phyloP scores from a whole-genome alignment of 257 asterid species.

The Penstemon davidsonii region DNA sequence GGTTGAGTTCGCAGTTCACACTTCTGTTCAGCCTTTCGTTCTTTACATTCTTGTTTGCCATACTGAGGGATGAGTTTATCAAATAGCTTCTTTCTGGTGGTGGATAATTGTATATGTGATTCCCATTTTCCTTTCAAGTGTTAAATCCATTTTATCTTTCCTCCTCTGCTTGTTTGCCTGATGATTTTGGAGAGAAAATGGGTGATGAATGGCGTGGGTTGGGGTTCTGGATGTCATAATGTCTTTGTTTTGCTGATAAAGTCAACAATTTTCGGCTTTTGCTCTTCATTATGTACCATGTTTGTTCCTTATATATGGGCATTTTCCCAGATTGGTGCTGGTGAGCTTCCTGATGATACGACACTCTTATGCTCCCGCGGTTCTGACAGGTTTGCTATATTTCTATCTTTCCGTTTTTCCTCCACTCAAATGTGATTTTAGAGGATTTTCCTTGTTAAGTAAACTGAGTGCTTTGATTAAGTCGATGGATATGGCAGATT shows the following conservation, averaged over 20 bases:
- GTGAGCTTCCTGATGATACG: conserved; percentile 91
- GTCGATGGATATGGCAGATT: background rate
- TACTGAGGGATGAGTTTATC: background rate
- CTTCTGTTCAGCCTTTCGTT: background rate
- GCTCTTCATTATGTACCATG: background rate
- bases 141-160: background rate
- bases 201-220: conserved; percentile 4
- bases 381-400: conserved; percentile 76
- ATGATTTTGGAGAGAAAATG: background rate
- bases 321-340: conserved; percentile 79
- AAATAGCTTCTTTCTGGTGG: conserved; percentile 1
- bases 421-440: background rate
- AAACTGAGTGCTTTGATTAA: background rate
- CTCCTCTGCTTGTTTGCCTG: background rate
- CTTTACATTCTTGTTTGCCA: conserved; percentile 1
- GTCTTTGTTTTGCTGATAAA: background rate
- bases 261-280: conserved; percentile 6
- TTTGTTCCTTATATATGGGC: conserved; percentile 26
- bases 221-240: conserved; percentile 9
- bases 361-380: conserved; percentile 81
- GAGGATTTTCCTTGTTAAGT: background rate
- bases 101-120: background rate
- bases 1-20: background rate
- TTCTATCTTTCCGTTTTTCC: conserved; percentile 9
- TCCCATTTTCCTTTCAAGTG: background rate